These are phyloP conservation scores for Phyllostachys edulis DNA, from an alignment of 176 grass and related monocot genomes.

Conservation along the genomic window DNA sequence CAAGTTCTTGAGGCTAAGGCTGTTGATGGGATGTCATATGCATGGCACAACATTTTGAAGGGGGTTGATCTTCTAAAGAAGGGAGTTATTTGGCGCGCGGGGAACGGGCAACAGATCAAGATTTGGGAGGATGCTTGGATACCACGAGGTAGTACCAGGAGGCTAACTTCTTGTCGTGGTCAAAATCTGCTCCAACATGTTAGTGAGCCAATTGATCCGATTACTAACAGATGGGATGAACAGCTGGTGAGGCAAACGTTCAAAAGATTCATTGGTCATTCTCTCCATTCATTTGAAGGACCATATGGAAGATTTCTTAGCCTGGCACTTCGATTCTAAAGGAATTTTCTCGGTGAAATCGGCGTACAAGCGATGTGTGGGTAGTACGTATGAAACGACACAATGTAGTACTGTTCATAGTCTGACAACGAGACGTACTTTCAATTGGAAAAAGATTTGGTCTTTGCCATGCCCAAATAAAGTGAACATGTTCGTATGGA, in stretches of 20 bases:
- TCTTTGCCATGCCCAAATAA: not conserved
- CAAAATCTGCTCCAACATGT: too few relatives aligned
- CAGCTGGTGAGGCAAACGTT: too few relatives aligned
- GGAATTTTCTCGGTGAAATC: not conserved
- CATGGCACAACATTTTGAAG: not conserved
- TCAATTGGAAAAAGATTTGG: not conserved
- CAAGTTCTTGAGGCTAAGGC: too few relatives aligned
- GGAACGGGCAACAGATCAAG: not conserved
- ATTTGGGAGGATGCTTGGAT: not conserved
- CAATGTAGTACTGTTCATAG: not conserved
- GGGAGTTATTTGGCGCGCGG: not conserved
- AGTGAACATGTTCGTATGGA: not conserved
- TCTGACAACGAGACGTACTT: not conserved
- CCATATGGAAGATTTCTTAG: not conserved
- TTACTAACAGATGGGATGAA: too few relatives aligned
- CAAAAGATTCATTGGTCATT: not conserved
- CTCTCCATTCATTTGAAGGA: not conserved
- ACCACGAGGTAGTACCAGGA: too few relatives aligned
- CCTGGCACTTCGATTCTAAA: not conserved
- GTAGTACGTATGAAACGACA: not conserved
- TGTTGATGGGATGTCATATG: not conserved
- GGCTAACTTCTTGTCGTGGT: not conserved
- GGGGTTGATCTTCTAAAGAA: not conserved
- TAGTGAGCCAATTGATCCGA: too few relatives aligned
- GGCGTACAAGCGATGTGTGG: not conserved